phyloP scores from a whole-genome alignment of 2,329 filamentous ascomycete species.

The Knufia fluminis region DNA sequence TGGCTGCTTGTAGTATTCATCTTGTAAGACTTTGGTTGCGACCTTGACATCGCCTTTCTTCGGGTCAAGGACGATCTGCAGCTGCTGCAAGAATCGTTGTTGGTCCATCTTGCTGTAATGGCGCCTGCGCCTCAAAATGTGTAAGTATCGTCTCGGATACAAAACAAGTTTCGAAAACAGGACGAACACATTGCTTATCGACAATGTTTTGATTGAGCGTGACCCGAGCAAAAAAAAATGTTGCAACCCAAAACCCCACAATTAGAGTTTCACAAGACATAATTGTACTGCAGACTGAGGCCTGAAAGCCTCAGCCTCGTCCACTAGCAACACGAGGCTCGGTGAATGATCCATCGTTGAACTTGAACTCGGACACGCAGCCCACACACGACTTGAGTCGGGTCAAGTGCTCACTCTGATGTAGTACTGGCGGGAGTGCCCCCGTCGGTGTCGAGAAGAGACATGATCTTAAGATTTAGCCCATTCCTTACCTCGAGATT shows the following conservation, averaged over 20 bases:
- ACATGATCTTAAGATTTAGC: too few relatives aligned
- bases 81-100: conserved; percentile 74
- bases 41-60: conserved; percentile 84
- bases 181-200: background rate
- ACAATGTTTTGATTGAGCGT: too few relatives aligned
- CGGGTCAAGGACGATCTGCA: conserved; percentile 70
- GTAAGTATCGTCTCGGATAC: background rate
- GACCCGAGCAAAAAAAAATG: background rate
- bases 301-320: too few relatives aligned
- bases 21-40: conserved; percentile 81
- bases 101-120: conserved; percentile 54
- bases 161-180: background rate
- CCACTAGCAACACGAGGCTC: too few relatives aligned
- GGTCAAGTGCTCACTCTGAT: too few relatives aligned
- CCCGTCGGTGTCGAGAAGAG: too few relatives aligned
- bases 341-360: too few relatives aligned
- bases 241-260: background rate
- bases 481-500: too few relatives aligned
- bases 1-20: conserved; percentile 82
- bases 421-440: too few relatives aligned
- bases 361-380: too few relatives aligned
- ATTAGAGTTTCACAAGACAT: background rate
- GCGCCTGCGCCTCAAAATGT: conserved; percentile 3
- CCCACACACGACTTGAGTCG: too few relatives aligned
- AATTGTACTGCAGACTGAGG: too few relatives aligned